phyloP scores from a whole-genome alignment of 2,329 filamentous ascomycete genomes.

The Calycina herbarum region DNA sequence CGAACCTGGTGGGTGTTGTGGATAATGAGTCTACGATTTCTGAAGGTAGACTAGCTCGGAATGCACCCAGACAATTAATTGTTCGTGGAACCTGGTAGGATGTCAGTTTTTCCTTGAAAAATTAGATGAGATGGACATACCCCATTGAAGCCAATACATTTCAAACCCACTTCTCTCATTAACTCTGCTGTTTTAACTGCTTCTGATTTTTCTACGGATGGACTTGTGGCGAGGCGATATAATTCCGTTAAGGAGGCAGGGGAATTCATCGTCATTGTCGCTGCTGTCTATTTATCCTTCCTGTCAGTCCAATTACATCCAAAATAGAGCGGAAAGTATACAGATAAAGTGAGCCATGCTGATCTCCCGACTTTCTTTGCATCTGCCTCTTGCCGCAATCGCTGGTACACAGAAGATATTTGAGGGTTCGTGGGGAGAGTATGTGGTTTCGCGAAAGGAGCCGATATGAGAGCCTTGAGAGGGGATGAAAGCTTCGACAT shows the following conservation, averaged over 20 bases:
- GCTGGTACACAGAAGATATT: slow-evolving; percentile 63
- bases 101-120: slow-evolving; percentile 45
- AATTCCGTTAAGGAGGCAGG: slow-evolving; percentile 67
- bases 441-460: slow-evolving; percentile 64
- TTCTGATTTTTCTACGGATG: slow-evolving; percentile 28
- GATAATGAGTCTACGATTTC: slow-evolving; percentile 55
- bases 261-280: slow-evolving; percentile 84
- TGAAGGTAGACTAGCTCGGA: slow-evolving; percentile 61
- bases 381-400: slow-evolving; percentile 62
- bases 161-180: slow-evolving; percentile 73
- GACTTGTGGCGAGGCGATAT: slow-evolving; percentile 28
- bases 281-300: slow-evolving; percentile 59
- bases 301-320: not conserved
- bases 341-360: slow-evolving; percentile 68
- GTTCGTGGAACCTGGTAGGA: slow-evolving; percentile 64
- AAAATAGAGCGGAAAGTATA: slow-evolving; percentile 36
- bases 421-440: slow-evolving; percentile 63
- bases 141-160: slow-evolving; percentile 78
- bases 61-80: slow-evolving; percentile 78
- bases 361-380: slow-evolving; percentile 60
- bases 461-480: slow-evolving; percentile 73
- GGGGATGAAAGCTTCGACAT: slow-evolving; percentile 74
- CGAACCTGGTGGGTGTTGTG: slow-evolving; percentile 39
- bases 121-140: slow-evolving; percentile 51
- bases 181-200: slow-evolving; percentile 55